Base-by-base conservation (phyloP, 805 yeast genomes). In the Suhomyces pyralidae region DNA sequence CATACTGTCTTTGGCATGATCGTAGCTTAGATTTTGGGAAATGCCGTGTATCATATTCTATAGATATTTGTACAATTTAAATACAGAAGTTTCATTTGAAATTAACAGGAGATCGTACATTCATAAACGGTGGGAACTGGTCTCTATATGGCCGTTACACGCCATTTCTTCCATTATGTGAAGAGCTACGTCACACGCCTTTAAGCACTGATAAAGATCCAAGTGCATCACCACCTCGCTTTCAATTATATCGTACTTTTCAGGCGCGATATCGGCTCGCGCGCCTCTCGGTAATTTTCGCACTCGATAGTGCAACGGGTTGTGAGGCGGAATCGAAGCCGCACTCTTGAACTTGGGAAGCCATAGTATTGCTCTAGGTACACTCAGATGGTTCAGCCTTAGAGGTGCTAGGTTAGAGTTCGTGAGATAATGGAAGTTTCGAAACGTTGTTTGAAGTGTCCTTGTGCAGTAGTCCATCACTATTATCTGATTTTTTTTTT, bases 121-220 rank as follows among this genome's bases (percentile, higher is more conserved):
- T 25, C 20, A 40, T 20, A 40, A 40, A 2, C 20, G 15, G 25
- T 40, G 15, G 5, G 45, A 3, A 3, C 20, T 15, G 15, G 20
- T 22, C 3, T 22, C 45, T 7, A 40, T 20, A 15, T 20, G 22
- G 4, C 10, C 20, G 7, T 25, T 12, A 22, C 20, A 5, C 12
- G 20, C 15, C 45, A 40, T 15, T 20, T 40, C 25, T 15, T 20
- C 25, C 15, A 40, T 40, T 15, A 46, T 20, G 10, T 20, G 22
- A 10, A 56, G 24, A 14, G 55, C 48, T 10, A 30, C n/a, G 17
- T 55, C 58, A 15, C 63, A 54, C 5, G 54, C 38, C 32, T 53
- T 51, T 19, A 63, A 46, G 15, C 56, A 60, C 43, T 57, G 49
- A 34, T 56, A 40, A 30, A 65, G 48, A 40, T 64, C 66, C 40